Percentiles rank a stretch among this genome's conserved stretches.
Evolutionary conservation across 208 protist species (phyloP).

Genomic region (Trypanosoma platydactyli): DNA sequence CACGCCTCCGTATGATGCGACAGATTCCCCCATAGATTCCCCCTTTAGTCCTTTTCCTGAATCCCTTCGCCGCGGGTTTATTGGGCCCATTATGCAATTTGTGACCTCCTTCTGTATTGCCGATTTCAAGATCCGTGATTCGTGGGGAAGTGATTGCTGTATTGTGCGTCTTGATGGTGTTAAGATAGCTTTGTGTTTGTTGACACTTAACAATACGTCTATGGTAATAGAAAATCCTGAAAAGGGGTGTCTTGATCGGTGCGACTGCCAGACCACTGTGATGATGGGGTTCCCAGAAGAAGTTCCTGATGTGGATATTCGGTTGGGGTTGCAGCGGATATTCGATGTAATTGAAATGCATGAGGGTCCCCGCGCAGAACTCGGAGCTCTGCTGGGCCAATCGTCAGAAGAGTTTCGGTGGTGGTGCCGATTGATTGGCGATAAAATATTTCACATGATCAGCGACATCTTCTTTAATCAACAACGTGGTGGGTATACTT

Average conservation of each 20-base stretch:
- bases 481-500: not conserved
- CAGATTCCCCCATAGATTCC: conserved; percentile 9
- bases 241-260: conserved; percentile 13
- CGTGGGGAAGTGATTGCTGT: conserved; percentile 19
- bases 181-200: conserved; percentile 22
- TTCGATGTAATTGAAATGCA: conserved; percentile 29
- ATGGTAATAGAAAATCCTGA: conserved; percentile 20
- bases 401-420: conserved; percentile 24
- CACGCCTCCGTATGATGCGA: too few relatives aligned
- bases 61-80: conserved; percentile 24
- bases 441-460: conserved; percentile 19
- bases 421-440: conserved; percentile 16
- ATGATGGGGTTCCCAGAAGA: conserved; percentile 28
- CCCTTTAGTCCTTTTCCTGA: conserved; percentile 36
- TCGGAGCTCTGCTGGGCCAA: conserved; percentile 8
- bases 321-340: conserved; percentile 22
- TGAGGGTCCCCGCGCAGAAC: conserved; percentile 16
- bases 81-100: conserved; percentile 34
- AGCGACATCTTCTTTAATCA: conserved; percentile 12
- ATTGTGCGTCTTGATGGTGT: conserved; percentile 32
- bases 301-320: conserved; percentile 21
- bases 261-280: conserved; percentile 24
- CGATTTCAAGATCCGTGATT: conserved; percentile 22
- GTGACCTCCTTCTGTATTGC: conserved; percentile 30
- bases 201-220: conserved; percentile 24